Evolutionary conservation across 306 rosid species (phyloP), one percentile per base, ranked within the genome.

Genomic region (Oemleria cerasiformis): DNA sequence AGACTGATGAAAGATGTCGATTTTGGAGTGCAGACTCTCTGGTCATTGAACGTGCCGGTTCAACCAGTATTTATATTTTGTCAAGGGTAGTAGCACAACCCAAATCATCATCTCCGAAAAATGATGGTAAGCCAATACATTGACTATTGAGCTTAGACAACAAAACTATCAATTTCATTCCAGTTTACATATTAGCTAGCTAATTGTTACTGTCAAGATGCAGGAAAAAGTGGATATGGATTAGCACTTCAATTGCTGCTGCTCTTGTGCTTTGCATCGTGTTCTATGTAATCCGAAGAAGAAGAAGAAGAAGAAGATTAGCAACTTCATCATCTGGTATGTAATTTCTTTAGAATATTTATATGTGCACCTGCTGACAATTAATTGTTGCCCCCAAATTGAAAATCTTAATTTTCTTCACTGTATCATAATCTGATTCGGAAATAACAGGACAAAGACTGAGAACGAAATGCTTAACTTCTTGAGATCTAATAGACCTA

Each of bases 191-290:
- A 45, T 45, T 45, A 10, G 50, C 0, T 45, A 12, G 50, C 50
- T 51, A 51, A 51, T 51, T 51, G 56, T 17, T 51, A 47, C 51
- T 55, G 11, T 55, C 56, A 16, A 19, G 38, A 4, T 20, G 13
- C 23, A 62, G 13, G 38, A 43, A 16, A 54, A 51, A 70, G 60
- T 71, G 80, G 76, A 39, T 42, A 40, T 73, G 84, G 82, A 54
- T 62, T 43, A 44, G 68, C 3, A 13, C 50, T 65, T 57, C 59
- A 4, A 40, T 59, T 6, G 47, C 9, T 1, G 8, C 17, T n/a
- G 17, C 75, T n/a, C 15, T 69, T 6, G 19, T 12, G 21, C 14
- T 56, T 9, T n/a, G 17, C 47, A 16, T 71, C 64, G 10, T 76
- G 1, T 65, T 54, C 19, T n/a, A 30, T 8, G 21, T 8, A 3